phyloP scores from a whole-genome alignment of 768 basidiomycete genomes.

The Candolleomyces aberdarensis region DNA sequence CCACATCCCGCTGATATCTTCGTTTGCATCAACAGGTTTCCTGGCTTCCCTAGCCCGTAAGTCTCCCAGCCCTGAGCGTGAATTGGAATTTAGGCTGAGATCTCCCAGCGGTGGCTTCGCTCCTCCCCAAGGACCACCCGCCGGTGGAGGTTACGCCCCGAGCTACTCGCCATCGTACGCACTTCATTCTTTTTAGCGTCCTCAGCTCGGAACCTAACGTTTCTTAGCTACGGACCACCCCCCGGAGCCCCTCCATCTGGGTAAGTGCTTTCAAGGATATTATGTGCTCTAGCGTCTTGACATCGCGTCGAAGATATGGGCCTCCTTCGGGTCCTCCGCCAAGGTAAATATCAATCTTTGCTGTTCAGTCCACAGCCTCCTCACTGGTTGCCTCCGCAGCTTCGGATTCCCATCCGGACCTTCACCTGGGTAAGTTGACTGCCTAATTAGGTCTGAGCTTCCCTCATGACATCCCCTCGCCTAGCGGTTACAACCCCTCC shows the following conservation, averaged over 20 bases:
- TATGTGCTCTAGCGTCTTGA: background rate
- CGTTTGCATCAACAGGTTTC: constrained; percentile 20
- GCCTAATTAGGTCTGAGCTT: background rate
- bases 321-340: constrained; percentile 19
- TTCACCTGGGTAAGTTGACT: background rate
- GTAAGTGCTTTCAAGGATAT: constrained; percentile 7
- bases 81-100: background rate
- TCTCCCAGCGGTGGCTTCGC: constrained; percentile 11
- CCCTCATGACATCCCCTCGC: background rate
- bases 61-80: background rate
- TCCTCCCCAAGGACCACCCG: constrained; percentile 15
- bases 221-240: constrained; percentile 6
- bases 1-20: background rate
- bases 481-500: background rate
- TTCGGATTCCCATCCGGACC: constrained; percentile 8
- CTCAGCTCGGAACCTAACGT: constrained; percentile 7
- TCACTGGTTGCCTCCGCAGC: background rate
- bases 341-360: background rate
- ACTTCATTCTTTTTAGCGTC: constrained; percentile 1
- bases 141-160: constrained; percentile 38
- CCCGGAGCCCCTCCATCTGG: constrained; percentile 19
- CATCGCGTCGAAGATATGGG: constrained; percentile 12
- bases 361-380: background rate
- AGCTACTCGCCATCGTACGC: constrained; percentile 28
- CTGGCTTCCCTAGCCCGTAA: constrained; percentile 25